These are phyloP conservation scores for Earliella scabrosa DNA, from an alignment of 1,284 basidiomycete genomes.

Conservation along the genomic window DNA sequence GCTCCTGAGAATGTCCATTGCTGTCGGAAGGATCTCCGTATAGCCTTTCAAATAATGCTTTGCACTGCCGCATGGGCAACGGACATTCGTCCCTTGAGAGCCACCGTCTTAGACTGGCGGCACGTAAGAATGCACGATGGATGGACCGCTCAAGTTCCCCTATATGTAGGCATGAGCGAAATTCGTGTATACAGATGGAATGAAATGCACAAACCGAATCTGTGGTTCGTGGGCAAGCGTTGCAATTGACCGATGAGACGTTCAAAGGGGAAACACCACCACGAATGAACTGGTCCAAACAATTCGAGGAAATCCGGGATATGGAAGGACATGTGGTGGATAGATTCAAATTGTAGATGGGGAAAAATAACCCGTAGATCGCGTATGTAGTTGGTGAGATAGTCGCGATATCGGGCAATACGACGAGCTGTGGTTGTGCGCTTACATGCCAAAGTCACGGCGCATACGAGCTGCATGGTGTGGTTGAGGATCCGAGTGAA, in stretches of 20 bases:
- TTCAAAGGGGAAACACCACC: conserved; percentile 43
- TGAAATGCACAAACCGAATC: not conserved
- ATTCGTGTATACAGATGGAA: too few species aligned
- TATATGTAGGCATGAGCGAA: not conserved
- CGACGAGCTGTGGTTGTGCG: not conserved
- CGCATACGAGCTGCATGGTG: conserved; percentile 34
- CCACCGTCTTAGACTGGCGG: too few species aligned
- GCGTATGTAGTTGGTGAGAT: conserved; percentile 28
- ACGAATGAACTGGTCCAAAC: conserved; percentile 39
- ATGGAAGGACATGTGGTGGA: conserved; percentile 35
- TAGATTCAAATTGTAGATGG: conserved; percentile 17
- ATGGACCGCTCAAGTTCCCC: conserved; percentile 2
- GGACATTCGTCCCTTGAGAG: too few species aligned
- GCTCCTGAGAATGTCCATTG: too few species aligned
- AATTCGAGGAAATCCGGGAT: conserved; percentile 36
- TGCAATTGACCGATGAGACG: conserved; percentile 33
- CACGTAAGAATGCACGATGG: too few species aligned
- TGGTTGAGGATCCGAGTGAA: conserved; percentile 23
- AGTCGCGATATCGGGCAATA: conserved; percentile 17
- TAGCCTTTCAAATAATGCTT: too few species aligned
- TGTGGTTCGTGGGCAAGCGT: conserved; percentile 6
- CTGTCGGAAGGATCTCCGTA: too few species aligned
- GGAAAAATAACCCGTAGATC: conserved; percentile 24
- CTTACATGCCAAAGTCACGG: conserved; percentile 12
- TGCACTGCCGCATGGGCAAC: too few species aligned